A percentile compares a stretch with the other conserved stretches of the same genome.
Evolutionary conservation across 2,329 filamentous ascomycete species (phyloP).

Genomic region (Diaporthe caulivora): DNA sequence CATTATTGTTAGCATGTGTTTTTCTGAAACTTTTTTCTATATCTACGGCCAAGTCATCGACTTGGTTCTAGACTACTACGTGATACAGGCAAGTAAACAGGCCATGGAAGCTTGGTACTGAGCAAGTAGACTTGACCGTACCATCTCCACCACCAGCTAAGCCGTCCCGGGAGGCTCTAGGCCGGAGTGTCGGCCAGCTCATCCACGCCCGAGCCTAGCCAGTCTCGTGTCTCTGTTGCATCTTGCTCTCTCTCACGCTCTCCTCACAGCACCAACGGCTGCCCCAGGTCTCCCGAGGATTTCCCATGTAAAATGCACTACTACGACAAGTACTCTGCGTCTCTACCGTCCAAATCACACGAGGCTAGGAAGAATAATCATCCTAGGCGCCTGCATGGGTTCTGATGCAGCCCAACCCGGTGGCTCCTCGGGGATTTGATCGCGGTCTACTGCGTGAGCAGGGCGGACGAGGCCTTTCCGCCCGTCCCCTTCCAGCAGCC

Average conservation of each 20-base stretch:
- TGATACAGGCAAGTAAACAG: neutral
- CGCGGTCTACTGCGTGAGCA: neutral
- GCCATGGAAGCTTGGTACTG: constrained; percentile 5
- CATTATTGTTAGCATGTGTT: neutral
- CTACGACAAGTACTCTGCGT: neutral
- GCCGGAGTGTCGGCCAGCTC: constrained; percentile 19
- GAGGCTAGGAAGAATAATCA: neutral
- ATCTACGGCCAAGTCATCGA: neutral
- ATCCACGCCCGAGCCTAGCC: neutral
- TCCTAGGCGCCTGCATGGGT: constrained; percentile 5
- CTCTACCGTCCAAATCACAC: neutral
- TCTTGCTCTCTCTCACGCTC: neutral
- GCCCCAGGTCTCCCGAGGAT: neutral
- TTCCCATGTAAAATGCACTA: neutral
- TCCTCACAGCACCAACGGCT: neutral
- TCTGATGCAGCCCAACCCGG: neutral
- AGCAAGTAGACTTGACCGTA: neutral
- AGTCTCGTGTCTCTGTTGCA: neutral
- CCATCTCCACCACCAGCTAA: neutral
- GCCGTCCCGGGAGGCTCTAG: neutral
- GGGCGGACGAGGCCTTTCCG: constrained; percentile 26
- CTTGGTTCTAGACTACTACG: neutral
- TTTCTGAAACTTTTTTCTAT: neutral
- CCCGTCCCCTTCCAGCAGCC: neutral
- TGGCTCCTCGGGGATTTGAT: too few relatives aligned